Base-by-base conservation (phyloP, 164 flowering plant genomes). In the Vitis riparia region DNA sequence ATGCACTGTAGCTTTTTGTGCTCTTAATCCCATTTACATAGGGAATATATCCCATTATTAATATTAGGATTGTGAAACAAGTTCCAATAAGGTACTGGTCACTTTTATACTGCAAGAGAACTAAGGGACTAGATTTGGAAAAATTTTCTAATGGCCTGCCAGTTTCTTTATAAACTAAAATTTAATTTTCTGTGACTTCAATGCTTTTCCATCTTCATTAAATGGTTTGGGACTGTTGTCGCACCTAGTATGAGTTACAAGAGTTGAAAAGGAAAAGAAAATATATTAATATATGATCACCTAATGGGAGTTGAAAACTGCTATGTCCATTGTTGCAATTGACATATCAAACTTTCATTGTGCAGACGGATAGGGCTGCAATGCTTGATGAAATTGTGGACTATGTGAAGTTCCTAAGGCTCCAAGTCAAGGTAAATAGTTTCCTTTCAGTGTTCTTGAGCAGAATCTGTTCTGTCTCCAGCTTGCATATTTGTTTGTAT, bases 301-400 rank as follows among this genome's bases (percentile, higher is more conserved):
- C 4, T 6, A 64, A 19, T 64, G 56, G 55, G 15, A 29, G n/a
- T 49, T 13, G 17, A 50, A 5, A 29, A 50, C 23, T 53, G 32
- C 6, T 11, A 53, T 11, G 12, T 12, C 14, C 52, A n/a, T 55
- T 1, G 10, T 61, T 19, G 19, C 13, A 52, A 16, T 9, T 66
- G 44, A 47, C 11, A 29, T 58, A 44, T 12, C 13, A 30, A 19
- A 16, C 30, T 19, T 68, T 55, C 37, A 19, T 55, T 65, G 9
- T 68, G 68, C 86, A 87, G 90, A 78, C 87, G 0, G 88, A 87
- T 71, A 78, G 86, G 71, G 90, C 88, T 17, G 87, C 88, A 15
- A 87, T 85, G 90, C 84, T 87, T 69, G 90, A 87, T 67, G 88
- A 85, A 73, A 85, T 85, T 68, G 80, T 87, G 70, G 90, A 87